Conservation (phyloP, 179 eudicot genomes). For the Silene noctiflora region DNA sequence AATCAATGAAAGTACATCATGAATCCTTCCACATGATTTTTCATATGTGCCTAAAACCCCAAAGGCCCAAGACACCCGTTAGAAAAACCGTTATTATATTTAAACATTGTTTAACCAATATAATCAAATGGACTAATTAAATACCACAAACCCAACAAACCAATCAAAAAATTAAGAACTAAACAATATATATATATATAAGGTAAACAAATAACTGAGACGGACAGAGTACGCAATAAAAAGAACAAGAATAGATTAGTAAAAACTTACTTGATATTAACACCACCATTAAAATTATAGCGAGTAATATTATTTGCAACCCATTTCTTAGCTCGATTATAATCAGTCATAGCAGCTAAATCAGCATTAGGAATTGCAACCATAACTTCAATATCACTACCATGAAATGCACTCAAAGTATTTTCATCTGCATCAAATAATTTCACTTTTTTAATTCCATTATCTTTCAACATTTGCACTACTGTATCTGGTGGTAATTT, state of each 20-base stretch:
- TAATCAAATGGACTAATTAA: no score
- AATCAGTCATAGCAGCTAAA: slow-evolving; percentile 48
- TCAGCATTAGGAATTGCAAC: slow-evolving; percentile 81
- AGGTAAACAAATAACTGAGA: background rate
- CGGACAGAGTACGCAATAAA: no score
- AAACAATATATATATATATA: no score
- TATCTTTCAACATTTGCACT: slow-evolving; percentile 72
- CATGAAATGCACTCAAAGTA: slow-evolving; percentile 65
- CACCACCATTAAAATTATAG: slow-evolving; percentile 69
- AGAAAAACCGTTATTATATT: no score
- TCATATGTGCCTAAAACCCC: no score
- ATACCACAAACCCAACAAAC: background rate
- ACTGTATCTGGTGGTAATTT: slow-evolving; percentile 53
- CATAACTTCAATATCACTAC: slow-evolving; percentile 73
- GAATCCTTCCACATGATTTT: no score
- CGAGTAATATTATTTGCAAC: slow-evolving; percentile 59
- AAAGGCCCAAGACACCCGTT: no score
- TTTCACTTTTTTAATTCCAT: slow-evolving; percentile 74
- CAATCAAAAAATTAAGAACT: background rate
- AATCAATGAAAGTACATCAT: no score
- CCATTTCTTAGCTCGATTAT: slow-evolving; percentile 59
- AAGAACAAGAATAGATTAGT: background rate
- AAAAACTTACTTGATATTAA: slow-evolving; percentile 60
- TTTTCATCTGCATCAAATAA: slow-evolving; percentile 70
- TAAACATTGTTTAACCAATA: no score